Evolutionary conservation across 441 rosid genomes (phyloP).

Genomic region (California macrophylla): DNA sequence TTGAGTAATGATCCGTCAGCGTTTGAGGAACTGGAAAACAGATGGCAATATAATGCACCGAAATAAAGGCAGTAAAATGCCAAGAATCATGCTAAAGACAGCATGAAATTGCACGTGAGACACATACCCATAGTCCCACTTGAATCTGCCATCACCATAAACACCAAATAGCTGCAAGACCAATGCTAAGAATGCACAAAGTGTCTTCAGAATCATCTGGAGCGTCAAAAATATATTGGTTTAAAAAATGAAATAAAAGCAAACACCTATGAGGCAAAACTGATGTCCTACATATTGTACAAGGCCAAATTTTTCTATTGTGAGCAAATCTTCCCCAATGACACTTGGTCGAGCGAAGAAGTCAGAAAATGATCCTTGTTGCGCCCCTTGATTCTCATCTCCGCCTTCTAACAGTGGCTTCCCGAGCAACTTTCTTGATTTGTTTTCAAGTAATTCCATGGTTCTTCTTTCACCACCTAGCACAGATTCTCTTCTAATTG

Average conservation of each 20-base stretch:
- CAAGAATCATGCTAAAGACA: not conserved
- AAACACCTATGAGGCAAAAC: constrained; percentile 7
- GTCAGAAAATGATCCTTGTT: constrained; percentile 30
- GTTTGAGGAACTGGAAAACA: not conserved
- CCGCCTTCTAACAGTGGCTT: constrained; percentile 39
- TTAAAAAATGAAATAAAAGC: not conserved
- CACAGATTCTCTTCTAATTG: constrained; percentile 6
- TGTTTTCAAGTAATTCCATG: constrained; percentile 48
- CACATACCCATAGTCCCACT: constrained; percentile 73
- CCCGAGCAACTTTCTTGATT: constrained; percentile 29
- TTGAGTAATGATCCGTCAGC: not conserved
- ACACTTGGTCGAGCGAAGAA: constrained; percentile 54
- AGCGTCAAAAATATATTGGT: constrained; percentile 13
- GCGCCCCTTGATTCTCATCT: constrained; percentile 20
- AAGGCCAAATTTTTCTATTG: constrained; percentile 62
- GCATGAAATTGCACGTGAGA: not conserved
- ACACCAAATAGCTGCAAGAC: constrained; percentile 59
- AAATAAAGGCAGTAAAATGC: not conserved
- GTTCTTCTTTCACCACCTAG: constrained; percentile 72
- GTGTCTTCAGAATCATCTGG: constrained; percentile 87
- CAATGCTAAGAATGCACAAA: constrained; percentile 62
- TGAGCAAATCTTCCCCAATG: constrained; percentile 52
- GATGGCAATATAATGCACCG: not conserved
- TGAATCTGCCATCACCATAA: constrained; percentile 76
- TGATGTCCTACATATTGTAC: constrained; percentile 64